These are phyloP conservation scores for Parascedosporium putredinis DNA, from an alignment of 2,329 filamentous ascomycete species.

Conservation along the genomic window DNA sequence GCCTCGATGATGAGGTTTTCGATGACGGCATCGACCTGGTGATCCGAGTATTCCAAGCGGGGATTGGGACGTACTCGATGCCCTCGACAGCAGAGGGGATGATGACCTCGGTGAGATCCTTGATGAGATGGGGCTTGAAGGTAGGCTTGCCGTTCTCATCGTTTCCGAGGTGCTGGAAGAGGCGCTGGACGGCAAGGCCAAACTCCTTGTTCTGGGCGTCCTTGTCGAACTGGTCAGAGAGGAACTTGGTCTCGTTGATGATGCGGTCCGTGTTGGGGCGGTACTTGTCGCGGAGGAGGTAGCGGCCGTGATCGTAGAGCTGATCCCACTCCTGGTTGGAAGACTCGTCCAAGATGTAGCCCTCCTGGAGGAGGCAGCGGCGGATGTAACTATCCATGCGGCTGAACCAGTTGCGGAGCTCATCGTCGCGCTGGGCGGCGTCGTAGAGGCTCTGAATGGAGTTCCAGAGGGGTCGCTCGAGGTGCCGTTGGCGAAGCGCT, in stretches of 20 bases:
- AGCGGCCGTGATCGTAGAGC: constrained; percentile 76
- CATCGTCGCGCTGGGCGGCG: constrained; percentile 76
- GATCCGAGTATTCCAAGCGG: constrained; percentile 89
- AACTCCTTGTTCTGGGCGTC: constrained; percentile 83
- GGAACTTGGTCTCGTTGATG: constrained; percentile 80
- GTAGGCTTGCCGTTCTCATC: constrained; percentile 72
- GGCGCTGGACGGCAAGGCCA: constrained; percentile 61
- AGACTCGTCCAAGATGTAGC: constrained; percentile 75
- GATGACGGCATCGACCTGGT: constrained; percentile 73
- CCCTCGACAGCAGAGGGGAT: constrained; percentile 74
- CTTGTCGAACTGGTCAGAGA: constrained; percentile 79
- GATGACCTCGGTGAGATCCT: constrained; percentile 80
- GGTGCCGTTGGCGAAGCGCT: constrained; percentile 92
- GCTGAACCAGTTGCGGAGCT: constrained; percentile 86
- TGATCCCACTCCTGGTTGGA: constrained; percentile 74
- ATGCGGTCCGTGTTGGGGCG: constrained; percentile 75
- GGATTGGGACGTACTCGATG: constrained; percentile 81
- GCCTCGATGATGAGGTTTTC: constrained; percentile 94
- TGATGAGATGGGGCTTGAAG: constrained; percentile 90
- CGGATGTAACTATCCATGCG: constrained; percentile 67
- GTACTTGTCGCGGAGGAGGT: constrained; percentile 83
- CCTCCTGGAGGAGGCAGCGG: constrained; percentile 76
- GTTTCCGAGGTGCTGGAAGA: constrained; percentile 81
- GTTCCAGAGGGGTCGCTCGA: constrained; percentile 73
- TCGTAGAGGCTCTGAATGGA: constrained; percentile 77